These are phyloP conservation scores for Crithidia fasciculata DNA, from an alignment of 208 protist genomes.

Conservation along the genomic window DNA sequence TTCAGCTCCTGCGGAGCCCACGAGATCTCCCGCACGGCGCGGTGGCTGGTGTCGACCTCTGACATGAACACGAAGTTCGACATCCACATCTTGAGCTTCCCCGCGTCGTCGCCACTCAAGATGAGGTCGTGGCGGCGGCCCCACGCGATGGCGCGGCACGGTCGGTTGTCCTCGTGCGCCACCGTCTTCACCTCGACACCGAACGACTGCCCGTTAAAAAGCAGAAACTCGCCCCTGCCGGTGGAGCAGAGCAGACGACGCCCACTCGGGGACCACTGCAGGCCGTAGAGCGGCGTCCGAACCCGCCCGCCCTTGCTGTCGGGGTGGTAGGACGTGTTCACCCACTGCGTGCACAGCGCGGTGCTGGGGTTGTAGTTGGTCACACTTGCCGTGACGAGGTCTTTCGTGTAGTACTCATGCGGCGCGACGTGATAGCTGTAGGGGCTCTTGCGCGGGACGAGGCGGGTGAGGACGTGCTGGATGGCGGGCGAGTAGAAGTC, in stretches of 20 bases:
- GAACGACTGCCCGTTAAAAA: slow-evolving; percentile 89
- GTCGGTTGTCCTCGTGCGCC: slow-evolving; percentile 79
- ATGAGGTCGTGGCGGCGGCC: slow-evolving; percentile 82
- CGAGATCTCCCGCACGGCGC: slow-evolving; percentile 76
- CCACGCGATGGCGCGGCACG: slow-evolving; percentile 82
- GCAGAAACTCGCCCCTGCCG: slow-evolving; percentile 80
- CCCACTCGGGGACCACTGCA: slow-evolving; percentile 85
- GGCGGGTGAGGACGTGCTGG: slow-evolving; percentile 77
- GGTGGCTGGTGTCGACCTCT: slow-evolving; percentile 82
- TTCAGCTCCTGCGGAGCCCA: slow-evolving; percentile 84
- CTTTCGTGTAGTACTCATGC: slow-evolving; percentile 87
- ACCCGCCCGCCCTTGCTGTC: slow-evolving; percentile 63
- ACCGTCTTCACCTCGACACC: slow-evolving; percentile 89
- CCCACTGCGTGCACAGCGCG: slow-evolving; percentile 90
- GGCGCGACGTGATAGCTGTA: slow-evolving; percentile 83
- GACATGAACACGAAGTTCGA: slow-evolving; percentile 81
- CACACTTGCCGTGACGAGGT: slow-evolving; percentile 67
- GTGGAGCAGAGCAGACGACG: slow-evolving; percentile 85
- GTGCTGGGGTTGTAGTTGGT: slow-evolving; percentile 87
- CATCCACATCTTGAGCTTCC: slow-evolving; percentile 86
- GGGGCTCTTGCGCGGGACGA: slow-evolving; percentile 61
- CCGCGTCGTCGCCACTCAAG: slow-evolving; percentile 83
- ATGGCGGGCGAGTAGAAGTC: slow-evolving; percentile 88
- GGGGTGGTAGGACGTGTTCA: slow-evolving; percentile 87
- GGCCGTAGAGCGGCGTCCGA: slow-evolving; percentile 64